Evolutionary conservation across 257 asterid genomes (phyloP).

Genomic region (Solanum sejunctum): DNA sequence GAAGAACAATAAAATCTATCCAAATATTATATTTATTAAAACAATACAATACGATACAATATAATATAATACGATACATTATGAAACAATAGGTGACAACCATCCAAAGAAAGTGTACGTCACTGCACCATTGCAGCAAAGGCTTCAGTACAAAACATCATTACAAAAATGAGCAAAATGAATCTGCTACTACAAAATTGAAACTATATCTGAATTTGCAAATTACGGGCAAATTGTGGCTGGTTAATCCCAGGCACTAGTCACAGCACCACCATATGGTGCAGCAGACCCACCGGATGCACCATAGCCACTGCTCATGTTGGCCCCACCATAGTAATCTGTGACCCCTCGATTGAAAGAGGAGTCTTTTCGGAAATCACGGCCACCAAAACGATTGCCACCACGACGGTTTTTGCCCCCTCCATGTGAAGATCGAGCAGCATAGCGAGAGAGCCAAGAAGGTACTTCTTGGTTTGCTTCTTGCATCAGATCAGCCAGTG

Average conservation of each 20-base stretch:
- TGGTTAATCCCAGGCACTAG: constrained; percentile 16
- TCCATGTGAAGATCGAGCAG: background rate
- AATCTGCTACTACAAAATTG: background rate
- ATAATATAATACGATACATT: no score
- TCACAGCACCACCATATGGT: constrained; percentile 2
- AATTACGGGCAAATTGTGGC: background rate
- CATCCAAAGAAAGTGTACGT: no score
- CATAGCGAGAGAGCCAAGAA: constrained; percentile 1
- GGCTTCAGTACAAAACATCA: background rate
- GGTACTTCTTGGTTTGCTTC: constrained; percentile 30
- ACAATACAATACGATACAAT: no score
- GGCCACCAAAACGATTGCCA: constrained; percentile 7
- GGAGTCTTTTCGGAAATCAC: constrained; percentile 13
- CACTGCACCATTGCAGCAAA: background rate
- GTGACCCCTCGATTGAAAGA: constrained; percentile 1
- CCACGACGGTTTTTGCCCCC: constrained; percentile 1
- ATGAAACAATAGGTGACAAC: no score
- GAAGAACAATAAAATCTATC: no score
- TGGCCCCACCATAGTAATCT: constrained; percentile 2
- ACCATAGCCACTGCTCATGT: constrained; percentile 3
- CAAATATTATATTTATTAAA: no score
- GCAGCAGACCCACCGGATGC: background rate
- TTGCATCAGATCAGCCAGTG: constrained; percentile 81
- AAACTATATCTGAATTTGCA: constrained; percentile 1
- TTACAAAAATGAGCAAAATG: background rate